These are phyloP conservation scores for Cocos nucifera DNA, from an alignment of 176 grass and related monocot genomes.

Conservation along the genomic window DNA sequence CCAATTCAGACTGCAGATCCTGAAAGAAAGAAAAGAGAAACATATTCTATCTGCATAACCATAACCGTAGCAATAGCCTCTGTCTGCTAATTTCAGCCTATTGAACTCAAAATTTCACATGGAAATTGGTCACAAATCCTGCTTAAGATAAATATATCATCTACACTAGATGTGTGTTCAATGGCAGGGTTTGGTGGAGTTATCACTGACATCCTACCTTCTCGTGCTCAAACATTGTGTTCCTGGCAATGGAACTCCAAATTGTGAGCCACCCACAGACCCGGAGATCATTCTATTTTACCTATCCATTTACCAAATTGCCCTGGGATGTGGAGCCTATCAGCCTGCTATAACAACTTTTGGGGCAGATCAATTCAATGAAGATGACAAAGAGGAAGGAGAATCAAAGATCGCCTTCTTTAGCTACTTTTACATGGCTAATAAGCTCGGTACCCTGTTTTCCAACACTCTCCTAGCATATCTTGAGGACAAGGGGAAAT, in stretches of 20 bases:
- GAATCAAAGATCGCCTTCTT: conserved; percentile 7
- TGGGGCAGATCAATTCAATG: conserved; percentile 14
- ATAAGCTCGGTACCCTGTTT: conserved; percentile 7
- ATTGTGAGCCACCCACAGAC: neutral
- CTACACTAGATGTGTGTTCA: no score
- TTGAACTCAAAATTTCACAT: no score
- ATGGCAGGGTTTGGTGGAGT: conserved; percentile 3
- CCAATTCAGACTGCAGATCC: no score
- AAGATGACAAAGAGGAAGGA: neutral
- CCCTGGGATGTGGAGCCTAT: conserved; percentile 8
- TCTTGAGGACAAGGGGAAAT: conserved; percentile 12
- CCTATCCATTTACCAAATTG: conserved; percentile 5
- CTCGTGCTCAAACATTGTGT: conserved; percentile 2
- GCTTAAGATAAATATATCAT: no score
- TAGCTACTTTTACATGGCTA: conserved; percentile 14
- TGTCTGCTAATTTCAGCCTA: no score
- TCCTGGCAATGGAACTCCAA: neutral
- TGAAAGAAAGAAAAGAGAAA: no score
- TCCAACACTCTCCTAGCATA: conserved; percentile 7
- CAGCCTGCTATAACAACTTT: conserved; percentile 7
- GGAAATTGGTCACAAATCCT: no score
- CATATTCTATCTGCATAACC: no score
- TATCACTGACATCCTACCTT: conserved; percentile 4
- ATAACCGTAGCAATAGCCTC: no score
- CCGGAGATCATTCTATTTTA: neutral